These are phyloP conservation scores for Geotrichum restrictum DNA, from an alignment of 1,139 yeast genomes.

Conservation along the genomic window DNA sequence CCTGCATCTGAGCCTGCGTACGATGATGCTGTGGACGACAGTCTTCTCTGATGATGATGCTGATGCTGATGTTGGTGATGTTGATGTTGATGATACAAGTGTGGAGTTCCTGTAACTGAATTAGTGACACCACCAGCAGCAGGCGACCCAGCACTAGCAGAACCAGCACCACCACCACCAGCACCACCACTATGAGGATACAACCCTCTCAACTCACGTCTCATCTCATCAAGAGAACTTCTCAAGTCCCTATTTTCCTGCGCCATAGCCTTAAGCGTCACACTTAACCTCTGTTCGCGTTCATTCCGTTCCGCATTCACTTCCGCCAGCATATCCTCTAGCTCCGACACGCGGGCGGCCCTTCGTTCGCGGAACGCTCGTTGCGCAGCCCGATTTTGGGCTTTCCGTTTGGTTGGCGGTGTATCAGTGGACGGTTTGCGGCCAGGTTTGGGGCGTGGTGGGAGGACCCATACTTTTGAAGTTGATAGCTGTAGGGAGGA, in stretches of 20 bases:
- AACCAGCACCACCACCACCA: too few species aligned
- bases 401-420: slow-evolving; percentile 48
- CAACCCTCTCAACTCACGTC: slow-evolving; percentile 22
- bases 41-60: neutral
- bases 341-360: slow-evolving; percentile 55
- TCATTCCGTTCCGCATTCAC: slow-evolving; percentile 53
- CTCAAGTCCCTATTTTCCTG: slow-evolving; percentile 29
- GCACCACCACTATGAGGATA: too few species aligned
- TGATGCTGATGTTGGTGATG: too few species aligned
- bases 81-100: too few species aligned
- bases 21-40: neutral
- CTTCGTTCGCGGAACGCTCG: slow-evolving; percentile 83
- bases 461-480: slow-evolving; percentile 83
- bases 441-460: slow-evolving; percentile 89
- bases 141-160: too few species aligned
- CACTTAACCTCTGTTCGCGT: slow-evolving; percentile 41
- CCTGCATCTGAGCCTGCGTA: neutral
- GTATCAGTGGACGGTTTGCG: slow-evolving; percentile 72
- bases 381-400: slow-evolving; percentile 90
- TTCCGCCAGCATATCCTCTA: slow-evolving; percentile 54
- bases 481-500: slow-evolving; percentile 45
- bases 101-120: too few species aligned
- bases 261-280: slow-evolving; percentile 42
- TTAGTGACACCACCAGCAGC: too few species aligned
- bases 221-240: slow-evolving; percentile 21